Percentiles rank a stretch among this genome's conserved stretches.
phyloP scores from a whole-genome alignment of 306 rosid genomes.

The Casuarina glauca region DNA sequence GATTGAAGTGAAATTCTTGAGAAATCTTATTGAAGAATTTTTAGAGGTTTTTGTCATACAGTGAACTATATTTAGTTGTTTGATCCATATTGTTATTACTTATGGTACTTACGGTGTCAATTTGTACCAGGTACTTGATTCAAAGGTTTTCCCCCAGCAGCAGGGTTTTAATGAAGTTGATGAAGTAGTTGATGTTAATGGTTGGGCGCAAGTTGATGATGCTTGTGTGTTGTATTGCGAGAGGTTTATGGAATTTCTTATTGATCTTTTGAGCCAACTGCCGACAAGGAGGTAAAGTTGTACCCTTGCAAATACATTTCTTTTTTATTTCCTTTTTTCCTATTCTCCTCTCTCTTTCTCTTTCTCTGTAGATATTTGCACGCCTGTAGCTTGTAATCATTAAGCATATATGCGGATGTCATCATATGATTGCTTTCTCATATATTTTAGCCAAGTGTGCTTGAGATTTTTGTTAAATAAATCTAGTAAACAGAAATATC shows the following conservation, averaged over 20 bases:
- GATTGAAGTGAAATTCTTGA: constrained; percentile 78
- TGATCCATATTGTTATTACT: constrained; percentile 3
- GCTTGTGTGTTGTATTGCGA: constrained; percentile 95
- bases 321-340: neutral
- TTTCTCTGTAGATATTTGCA: no score
- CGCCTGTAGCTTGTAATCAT: no score
- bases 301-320: neutral
- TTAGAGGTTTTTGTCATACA: constrained; percentile 58
- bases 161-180: constrained; percentile 40
- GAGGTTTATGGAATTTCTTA: constrained; percentile 97
- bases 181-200: constrained; percentile 41
- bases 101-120: constrained; percentile 5
- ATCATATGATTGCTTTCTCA: neutral
- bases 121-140: constrained; percentile 69
- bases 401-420: neutral
- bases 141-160: constrained; percentile 54
- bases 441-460: neutral
- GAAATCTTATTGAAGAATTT: constrained; percentile 85
- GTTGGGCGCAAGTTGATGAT: constrained; percentile 51
- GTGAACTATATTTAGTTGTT: constrained; percentile 19
- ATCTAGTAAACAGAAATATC: neutral
- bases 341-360: neutral
- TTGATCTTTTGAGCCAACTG: constrained; percentile 96
- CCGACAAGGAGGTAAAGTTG: constrained; percentile 84
- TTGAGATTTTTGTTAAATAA: neutral